Conservation (phyloP, 139 green algal genomes). For the Pseudopediastrum boryanum region DNA sequence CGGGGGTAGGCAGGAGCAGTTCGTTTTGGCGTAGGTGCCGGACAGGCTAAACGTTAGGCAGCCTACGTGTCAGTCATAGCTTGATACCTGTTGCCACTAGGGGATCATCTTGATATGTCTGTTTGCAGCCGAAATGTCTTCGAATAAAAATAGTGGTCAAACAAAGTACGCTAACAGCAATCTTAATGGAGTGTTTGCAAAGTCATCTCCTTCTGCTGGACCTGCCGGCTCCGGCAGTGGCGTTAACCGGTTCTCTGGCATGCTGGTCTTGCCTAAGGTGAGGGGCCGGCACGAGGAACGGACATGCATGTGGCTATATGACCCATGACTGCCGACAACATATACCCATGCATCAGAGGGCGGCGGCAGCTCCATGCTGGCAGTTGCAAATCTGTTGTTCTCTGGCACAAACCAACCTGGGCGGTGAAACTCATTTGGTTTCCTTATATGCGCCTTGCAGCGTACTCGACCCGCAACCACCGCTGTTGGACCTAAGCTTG, state of each 20-base stretch:
- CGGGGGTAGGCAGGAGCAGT: too few species aligned
- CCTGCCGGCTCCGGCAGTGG: constrained; percentile 5
- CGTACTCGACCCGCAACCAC: constrained; percentile 37
- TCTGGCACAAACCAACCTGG: neutral
- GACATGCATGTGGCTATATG: neutral
- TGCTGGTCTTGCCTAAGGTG: constrained; percentile 54
- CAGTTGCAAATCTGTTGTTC: neutral
- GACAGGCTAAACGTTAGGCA: too few species aligned
- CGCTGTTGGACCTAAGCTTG: constrained; percentile 63
- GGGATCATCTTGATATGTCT: too few species aligned
- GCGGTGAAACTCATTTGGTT: neutral
- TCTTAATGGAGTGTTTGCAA: constrained; percentile 54
- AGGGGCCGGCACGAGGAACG: neutral
- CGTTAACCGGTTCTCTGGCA: constrained; percentile 44
- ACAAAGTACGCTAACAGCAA: constrained; percentile 65
- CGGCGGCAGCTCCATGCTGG: neutral
- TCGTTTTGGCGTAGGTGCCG: too few species aligned
- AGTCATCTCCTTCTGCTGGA: neutral
- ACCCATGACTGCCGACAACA: constrained; percentile 2
- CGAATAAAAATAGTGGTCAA: too few species aligned
- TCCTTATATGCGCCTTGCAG: constrained; percentile 39
- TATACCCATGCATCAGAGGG: neutral
- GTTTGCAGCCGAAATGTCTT: too few species aligned
- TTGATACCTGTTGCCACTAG: too few species aligned
- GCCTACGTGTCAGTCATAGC: too few species aligned